Conservation (phyloP, 2,329 filamentous ascomycete species). For the Venturia aucupariae region DNA sequence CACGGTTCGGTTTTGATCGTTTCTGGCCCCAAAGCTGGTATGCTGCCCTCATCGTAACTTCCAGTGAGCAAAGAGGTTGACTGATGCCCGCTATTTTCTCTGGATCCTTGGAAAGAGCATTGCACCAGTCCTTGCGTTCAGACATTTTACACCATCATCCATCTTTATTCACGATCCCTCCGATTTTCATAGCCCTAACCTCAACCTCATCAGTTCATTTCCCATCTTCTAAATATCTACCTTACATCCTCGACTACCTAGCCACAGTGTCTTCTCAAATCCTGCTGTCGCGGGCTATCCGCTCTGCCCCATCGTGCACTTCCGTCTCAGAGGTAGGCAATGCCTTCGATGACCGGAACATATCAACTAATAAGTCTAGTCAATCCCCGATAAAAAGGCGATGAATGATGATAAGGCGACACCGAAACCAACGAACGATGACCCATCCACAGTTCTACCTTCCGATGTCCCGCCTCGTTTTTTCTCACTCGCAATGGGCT, state of each 20-base stretch:
- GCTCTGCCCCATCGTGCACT: constrained; percentile 3
- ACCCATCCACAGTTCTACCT: background rate
- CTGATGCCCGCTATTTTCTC: too few species aligned
- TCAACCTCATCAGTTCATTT: background rate
- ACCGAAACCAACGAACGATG: background rate
- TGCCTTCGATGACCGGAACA: constrained; percentile 17
- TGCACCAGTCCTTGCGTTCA: background rate
- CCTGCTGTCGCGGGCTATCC: constrained; percentile 35
- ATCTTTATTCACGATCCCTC: background rate
- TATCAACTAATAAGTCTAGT: background rate
- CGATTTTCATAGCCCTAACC: background rate
- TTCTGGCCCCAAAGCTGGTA: too few species aligned
- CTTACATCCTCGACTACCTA: constrained; percentile 21
- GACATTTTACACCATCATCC: too few species aligned
- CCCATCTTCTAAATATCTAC: constrained; percentile 13
- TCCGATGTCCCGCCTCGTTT: constrained; percentile 15
- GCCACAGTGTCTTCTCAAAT: constrained; percentile 39
- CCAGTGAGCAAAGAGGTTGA: too few species aligned
- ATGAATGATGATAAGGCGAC: background rate
- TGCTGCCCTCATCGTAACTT: too few species aligned
- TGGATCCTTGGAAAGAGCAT: background rate
- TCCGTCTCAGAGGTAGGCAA: constrained; percentile 9
- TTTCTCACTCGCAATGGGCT: constrained; percentile 24
- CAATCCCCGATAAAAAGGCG: background rate
- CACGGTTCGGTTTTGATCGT: too few species aligned